phyloP scores from a whole-genome alignment of 225 moss, liverwort and hornwort genomes.

The Physcomitrium patens region DNA sequence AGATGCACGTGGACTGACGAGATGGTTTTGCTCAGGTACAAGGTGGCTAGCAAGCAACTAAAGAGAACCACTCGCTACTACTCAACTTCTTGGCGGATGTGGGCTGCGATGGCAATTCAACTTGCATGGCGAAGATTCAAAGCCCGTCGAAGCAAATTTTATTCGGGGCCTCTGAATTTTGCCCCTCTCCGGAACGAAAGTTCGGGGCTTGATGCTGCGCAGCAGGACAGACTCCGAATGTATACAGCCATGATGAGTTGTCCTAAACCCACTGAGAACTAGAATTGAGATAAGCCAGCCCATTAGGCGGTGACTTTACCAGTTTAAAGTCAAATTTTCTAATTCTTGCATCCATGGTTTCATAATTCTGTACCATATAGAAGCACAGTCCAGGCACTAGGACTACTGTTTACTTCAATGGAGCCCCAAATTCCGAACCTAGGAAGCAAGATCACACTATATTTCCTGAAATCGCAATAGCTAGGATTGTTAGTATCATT shows the following conservation, averaged over 20 bases:
- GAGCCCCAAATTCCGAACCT: neutral
- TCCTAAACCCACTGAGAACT: constrained; percentile 49
- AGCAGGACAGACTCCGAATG: constrained; percentile 53
- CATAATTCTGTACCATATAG: neutral
- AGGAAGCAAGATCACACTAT: neutral
- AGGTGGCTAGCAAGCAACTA: constrained; percentile 54
- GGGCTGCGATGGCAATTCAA: constrained; percentile 45
- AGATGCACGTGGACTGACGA: neutral
- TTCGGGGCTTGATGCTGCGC: constrained; percentile 17
- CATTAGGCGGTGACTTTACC: neutral
- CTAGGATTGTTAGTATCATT: neutral
- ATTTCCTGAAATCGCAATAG: neutral
- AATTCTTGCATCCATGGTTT: neutral
- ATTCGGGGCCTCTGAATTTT: constrained; percentile 30
- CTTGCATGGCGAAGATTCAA: constrained; percentile 41
- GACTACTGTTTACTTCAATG: neutral
- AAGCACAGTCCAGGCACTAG: neutral
- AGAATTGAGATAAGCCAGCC: neutral
- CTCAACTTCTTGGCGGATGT: constrained; percentile 44
- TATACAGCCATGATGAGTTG: constrained; percentile 62
- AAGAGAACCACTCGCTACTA: constrained; percentile 38
- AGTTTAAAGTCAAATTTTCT: neutral
- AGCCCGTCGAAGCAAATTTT: constrained; percentile 21
- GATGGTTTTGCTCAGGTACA: constrained; percentile 39
- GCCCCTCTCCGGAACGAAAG: constrained; percentile 20